Evolutionary conservation across 2,329 filamentous ascomycete genomes (phyloP), one percentile per base, ranked within the genome.

Genomic region (Chalaropsis ovoidea): DNA sequence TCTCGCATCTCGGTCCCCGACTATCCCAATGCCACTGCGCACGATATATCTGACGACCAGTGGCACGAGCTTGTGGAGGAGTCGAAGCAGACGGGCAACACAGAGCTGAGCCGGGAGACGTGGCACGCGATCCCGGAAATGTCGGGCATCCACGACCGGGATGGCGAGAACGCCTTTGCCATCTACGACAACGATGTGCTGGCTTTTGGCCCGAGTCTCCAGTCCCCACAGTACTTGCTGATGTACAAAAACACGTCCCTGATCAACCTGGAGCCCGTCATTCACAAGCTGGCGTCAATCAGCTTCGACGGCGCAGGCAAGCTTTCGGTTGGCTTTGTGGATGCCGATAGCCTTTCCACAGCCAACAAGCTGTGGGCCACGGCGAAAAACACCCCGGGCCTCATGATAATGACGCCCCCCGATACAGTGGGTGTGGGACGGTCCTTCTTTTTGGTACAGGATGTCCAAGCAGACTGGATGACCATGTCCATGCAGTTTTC

Each of bases 171-270:
- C 2, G 61, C 45, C 19, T 63, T 52, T 52, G 45, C 31, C 4
- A 49, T 63, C 27, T n/a, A 63, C 45, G 39, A 47, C 8, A 49
- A 39, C 27, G 61, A 63, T 41, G n/a, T 41, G 13, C 45, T 63
- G 17, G 61, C 47, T 3, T 63, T 52, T n/a, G 61, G 61, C 13
- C 45, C 61, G 1, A 24, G 47, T 15, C 6, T 31, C n/a, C 7
- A 35, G n/a, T 63, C 61, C 6, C 61, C 61, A 7, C 61, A 63
- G 45, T 63, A 52, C 17, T 3, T 63, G 2, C 41, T 63, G 11
- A 19, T 43, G 3, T 63, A 63, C 45, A 52, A 47, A 15, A 27
- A 63, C 7, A 63, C 61, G 2, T 24, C 61, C 10, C 27, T 63
- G 4, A 54, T 63, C 45, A 49, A 63, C 3, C 43, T 63, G n/a